Conservation (phyloP, 768 basidiomycete genomes). For the Cystoderma amianthinum region DNA sequence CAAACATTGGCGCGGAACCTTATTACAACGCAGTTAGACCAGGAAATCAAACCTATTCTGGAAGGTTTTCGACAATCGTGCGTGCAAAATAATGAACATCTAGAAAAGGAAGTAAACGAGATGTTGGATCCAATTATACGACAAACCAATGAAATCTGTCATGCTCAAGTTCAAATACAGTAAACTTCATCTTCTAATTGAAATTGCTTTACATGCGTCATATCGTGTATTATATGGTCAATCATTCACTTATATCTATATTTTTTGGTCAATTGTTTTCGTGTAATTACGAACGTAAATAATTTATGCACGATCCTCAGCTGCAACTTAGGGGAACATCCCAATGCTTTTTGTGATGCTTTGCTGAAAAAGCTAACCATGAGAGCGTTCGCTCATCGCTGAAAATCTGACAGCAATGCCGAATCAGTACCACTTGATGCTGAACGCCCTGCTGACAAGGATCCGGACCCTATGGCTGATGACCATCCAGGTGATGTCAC, state of each 20-base stretch:
- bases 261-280: too few species aligned
- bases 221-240: too few species aligned
- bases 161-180: too few species aligned
- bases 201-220: too few species aligned
- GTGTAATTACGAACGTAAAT: too few species aligned
- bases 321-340: conserved; percentile 93
- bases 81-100: conserved; percentile 12
- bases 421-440: too few species aligned
- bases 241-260: too few species aligned
- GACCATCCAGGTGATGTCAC: conserved; percentile 32
- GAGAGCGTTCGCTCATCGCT: conserved; percentile 51
- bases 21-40: conserved; percentile 13
- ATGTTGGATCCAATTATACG: conserved; percentile 22
- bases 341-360: conserved; percentile 73
- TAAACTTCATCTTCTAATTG: too few species aligned
- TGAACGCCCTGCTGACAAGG: conserved; percentile 27
- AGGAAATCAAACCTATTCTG: conserved; percentile 16
- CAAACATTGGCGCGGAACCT: conserved; percentile 3
- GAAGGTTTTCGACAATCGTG: conserved; percentile 14
- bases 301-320: too few species aligned
- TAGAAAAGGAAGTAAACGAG: conserved; percentile 17
- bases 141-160: conserved; percentile 21
- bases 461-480: conserved; percentile 50
- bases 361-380: conserved; percentile 79
- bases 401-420: conserved; percentile 12